Conservation (phyloP, 192 early-diverging fungal genomes). For the Mortierella alpina region DNA sequence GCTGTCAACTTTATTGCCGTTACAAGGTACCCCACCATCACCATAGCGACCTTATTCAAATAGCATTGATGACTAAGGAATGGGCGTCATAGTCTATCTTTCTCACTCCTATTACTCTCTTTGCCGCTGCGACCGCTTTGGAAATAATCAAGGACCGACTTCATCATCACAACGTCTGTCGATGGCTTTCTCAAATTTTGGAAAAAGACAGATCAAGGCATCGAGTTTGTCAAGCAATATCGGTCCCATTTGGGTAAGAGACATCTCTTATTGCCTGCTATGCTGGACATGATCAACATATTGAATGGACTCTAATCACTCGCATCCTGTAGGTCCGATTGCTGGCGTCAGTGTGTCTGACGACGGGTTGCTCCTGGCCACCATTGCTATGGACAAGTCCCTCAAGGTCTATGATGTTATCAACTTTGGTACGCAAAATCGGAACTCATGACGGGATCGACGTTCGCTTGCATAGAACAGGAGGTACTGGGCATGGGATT, state of each 20-base stretch:
- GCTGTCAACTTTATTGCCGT: constrained; percentile 81
- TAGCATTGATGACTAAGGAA: neutral
- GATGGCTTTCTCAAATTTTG: constrained; percentile 99
- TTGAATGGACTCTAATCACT: neutral
- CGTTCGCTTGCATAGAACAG: neutral
- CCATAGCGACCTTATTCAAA: neutral
- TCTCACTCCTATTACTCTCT: neutral
- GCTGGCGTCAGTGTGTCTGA: constrained; percentile 68
- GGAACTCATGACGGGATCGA: no score
- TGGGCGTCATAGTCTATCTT: neutral
- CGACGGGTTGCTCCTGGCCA: constrained; percentile 87
- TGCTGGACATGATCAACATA: neutral
- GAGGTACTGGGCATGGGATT: neutral
- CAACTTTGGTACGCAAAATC: constrained; percentile 81
- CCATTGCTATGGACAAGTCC: constrained; percentile 82
- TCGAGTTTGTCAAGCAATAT: constrained; percentile 99
- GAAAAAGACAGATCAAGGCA: constrained; percentile 92
- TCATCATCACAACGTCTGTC: constrained; percentile 92
- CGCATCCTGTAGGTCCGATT: constrained; percentile 53
- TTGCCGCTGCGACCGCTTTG: neutral
- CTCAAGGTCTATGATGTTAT: constrained; percentile 96
- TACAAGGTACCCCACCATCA: constrained; percentile 63
- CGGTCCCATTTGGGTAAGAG: constrained; percentile 81
- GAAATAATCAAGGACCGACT: constrained; percentile 74
- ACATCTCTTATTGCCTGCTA: no score